These are phyloP conservation scores for Scorias spongiosa DNA, from an alignment of 2,329 filamentous ascomycete genomes.

Conservation along the genomic window DNA sequence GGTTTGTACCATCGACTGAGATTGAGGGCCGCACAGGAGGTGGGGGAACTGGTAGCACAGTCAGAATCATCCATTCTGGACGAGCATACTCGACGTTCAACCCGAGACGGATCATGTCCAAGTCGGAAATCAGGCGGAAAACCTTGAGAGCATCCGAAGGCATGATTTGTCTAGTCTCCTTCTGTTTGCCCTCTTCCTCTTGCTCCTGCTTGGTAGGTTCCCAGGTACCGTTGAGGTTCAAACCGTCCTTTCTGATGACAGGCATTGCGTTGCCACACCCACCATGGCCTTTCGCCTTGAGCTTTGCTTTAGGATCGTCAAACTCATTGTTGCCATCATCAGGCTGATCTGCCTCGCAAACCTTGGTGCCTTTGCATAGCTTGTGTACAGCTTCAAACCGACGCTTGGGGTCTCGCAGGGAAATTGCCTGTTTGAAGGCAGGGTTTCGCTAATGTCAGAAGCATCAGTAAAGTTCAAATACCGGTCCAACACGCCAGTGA, in stretches of 20 bases:
- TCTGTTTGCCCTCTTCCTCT: slow-evolving; percentile 48
- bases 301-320: slow-evolving; percentile 40
- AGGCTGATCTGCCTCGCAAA: slow-evolving; percentile 66
- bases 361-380: slow-evolving; percentile 74
- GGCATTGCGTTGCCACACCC: slow-evolving; percentile 90
- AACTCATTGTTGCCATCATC: slow-evolving; percentile 54
- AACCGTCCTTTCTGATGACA: slow-evolving; percentile 69
- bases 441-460: slow-evolving; percentile 53
- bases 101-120: slow-evolving; percentile 74
- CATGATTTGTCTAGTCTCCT: slow-evolving; percentile 69
- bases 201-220: slow-evolving; percentile 57
- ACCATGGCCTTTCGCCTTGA: slow-evolving; percentile 49
- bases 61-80: slow-evolving; percentile 96
- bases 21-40: slow-evolving; percentile 94
- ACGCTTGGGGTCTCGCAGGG: slow-evolving; percentile 78
- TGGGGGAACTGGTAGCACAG: slow-evolving; percentile 85
- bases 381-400: slow-evolving; percentile 89
- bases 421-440: slow-evolving; percentile 67
- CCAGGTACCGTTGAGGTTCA: slow-evolving; percentile 66
- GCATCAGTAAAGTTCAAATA: slow-evolving; percentile 30
- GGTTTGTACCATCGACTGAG: slow-evolving; percentile 85
- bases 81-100: slow-evolving; percentile 89
- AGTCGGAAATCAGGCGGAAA: slow-evolving; percentile 68
- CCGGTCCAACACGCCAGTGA: slow-evolving; percentile 5
- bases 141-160: slow-evolving; percentile 75